These are phyloP conservation scores for Schizophyllum commune DNA, from an alignment of 1,284 basidiomycete genomes.

Conservation along the genomic window DNA sequence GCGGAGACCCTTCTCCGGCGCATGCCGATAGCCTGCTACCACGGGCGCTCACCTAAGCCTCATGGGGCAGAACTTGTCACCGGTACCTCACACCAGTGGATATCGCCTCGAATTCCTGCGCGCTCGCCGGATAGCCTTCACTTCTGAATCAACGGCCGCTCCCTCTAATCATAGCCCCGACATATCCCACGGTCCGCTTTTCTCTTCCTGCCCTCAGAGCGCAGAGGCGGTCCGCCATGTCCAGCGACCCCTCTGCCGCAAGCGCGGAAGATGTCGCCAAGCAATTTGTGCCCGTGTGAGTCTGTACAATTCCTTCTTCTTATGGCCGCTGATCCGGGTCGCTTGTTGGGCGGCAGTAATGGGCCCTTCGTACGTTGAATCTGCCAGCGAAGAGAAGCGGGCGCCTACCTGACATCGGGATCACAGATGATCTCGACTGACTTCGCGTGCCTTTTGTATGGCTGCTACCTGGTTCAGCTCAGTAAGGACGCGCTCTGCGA, in stretches of 20 bases:
- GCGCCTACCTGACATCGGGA: neutral
- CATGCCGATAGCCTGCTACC: too few relatives aligned
- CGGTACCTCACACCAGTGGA: too few relatives aligned
- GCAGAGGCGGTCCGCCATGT: neutral
- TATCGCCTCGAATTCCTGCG: neutral
- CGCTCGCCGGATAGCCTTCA: neutral
- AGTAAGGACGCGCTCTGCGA: neutral
- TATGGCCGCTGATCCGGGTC: neutral
- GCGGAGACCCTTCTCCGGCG: too few relatives aligned
- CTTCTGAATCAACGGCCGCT: too few relatives aligned
- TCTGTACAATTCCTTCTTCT: neutral
- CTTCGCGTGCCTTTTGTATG: conserved; percentile 1
- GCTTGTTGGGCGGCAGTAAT: neutral
- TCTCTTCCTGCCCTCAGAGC: too few relatives aligned
- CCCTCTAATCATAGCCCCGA: too few relatives aligned
- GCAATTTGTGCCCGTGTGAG: neutral
- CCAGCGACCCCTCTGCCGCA: neutral
- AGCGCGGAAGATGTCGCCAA: neutral
- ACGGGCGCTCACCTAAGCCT: too few relatives aligned
- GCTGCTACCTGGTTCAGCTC: conserved; percentile 2
- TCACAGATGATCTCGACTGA: conserved; percentile 4
- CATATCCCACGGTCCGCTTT: too few relatives aligned
- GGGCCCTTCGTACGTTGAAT: neutral
- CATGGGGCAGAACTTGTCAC: too few relatives aligned
- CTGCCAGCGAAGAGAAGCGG: neutral